Conservation (phyloP, 139 green algal species). For the Chlorella sorokiniana region DNA sequence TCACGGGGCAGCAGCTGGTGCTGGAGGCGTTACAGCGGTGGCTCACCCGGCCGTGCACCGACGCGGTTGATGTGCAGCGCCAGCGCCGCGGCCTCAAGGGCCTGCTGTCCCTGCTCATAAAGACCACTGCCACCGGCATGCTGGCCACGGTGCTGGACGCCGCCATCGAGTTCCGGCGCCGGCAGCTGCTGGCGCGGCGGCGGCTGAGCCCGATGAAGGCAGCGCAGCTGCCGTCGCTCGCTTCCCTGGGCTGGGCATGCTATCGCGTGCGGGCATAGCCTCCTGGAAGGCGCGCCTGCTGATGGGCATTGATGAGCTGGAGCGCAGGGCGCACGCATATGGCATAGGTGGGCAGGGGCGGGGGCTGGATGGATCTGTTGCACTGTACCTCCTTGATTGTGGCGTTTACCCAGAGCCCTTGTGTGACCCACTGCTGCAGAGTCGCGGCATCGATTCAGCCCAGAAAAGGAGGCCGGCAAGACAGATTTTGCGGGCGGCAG, state of each 20-base stretch:
- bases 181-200: slow-evolving; percentile 35
- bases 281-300: slow-evolving; percentile 44
- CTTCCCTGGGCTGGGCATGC: slow-evolving; percentile 30
- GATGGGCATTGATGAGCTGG: slow-evolving; percentile 44
- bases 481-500: neutral
- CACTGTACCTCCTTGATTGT: neutral
- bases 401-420: neutral
- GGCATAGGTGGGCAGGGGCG: slow-evolving; percentile 31
- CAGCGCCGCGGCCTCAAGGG: slow-evolving; percentile 29
- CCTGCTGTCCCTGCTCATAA: slow-evolving; percentile 40
- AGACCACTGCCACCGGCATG: slow-evolving; percentile 48
- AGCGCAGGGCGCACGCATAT: slow-evolving; percentile 35
- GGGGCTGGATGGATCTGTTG: neutral
- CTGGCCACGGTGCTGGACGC: slow-evolving; percentile 49
- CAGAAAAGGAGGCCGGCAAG: neutral
- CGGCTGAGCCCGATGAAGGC: slow-evolving; percentile 8
- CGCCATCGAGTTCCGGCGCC: slow-evolving; percentile 44
- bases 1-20: slow-evolving; percentile 49
- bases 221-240: neutral
- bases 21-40: slow-evolving; percentile 49
- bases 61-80: neutral
- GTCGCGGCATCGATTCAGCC: slow-evolving; percentile 16
- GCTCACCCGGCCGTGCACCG: slow-evolving; percentile 34
- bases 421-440: slow-evolving; percentile 2
- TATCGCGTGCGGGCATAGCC: slow-evolving; percentile 40